Base-by-base conservation (phyloP, 2,329 filamentous ascomycete species). In the Cercospora zeae-maydis region DNA sequence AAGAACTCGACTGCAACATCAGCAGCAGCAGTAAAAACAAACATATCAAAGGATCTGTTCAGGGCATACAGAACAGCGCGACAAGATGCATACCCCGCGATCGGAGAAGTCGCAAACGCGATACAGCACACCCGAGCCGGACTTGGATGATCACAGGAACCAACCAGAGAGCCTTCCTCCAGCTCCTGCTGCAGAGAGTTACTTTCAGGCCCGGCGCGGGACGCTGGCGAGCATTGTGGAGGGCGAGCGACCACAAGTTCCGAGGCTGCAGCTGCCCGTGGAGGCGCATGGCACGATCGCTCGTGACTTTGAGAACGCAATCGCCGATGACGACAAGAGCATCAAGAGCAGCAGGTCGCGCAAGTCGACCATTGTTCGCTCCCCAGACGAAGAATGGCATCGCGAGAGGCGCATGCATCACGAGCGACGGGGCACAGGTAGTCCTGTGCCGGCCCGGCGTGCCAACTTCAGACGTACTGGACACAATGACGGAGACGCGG, bases 131-230 rank as follows among this genome's bases (percentile, higher is more conserved):
- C 89, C 90, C 13, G 86, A 92, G 65, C 88, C 88, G 65, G 88
- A 93, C 74, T 84, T 97, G 53, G 92, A 97, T 75, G 92, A 97
- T 75, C 93, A 97, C 79, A 89, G 92, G 63, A 81, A 87, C 73
- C 88, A 90, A 73, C 77, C 82, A 4, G 77, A 82, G 24, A 84
- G 87, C 37, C 77, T 87, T 24, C 87, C 86, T 63, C 84, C 85
- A 49, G 77, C 80, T 31, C 84, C 85, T 52, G 77, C 80, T 33
- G 84, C 87, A 73, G 61, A 67, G 27, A 59, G 54, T 34, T 61
- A 63, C 19, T 56, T 52, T 30, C 61, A 63, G 27, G 62, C 52
- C 36, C 86, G 90, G 59, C 84, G 90, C 60, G 89, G 89, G 42
- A 93, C 90, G 2, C 86, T 91, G 67, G 89, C 90, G 67, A 91